Conservation (phyloP, 2,329 filamentous ascomycete genomes). For the Monosporascus sp. region DNA sequence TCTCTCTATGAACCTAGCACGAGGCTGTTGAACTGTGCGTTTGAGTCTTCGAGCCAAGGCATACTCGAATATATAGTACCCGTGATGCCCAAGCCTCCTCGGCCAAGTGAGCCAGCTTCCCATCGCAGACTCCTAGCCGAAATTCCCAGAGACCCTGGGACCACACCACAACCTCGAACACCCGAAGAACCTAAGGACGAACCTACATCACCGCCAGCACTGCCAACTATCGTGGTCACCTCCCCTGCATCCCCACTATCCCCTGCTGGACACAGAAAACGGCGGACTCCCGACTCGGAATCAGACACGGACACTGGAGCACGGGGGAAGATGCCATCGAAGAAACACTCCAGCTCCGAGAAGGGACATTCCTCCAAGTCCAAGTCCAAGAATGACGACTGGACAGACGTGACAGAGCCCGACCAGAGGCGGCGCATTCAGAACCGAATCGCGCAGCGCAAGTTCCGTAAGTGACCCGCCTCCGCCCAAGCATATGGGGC, state of each 20-base stretch:
- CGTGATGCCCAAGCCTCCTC: not conserved
- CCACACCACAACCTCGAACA: not conserved
- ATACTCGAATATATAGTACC: not conserved
- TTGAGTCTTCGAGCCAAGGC: not conserved
- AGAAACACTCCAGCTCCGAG: slow-evolving; percentile 27
- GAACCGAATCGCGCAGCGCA: slow-evolving; percentile 70
- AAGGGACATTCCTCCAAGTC: slow-evolving; percentile 31
- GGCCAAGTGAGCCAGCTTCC: not conserved
- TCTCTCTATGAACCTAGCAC: not conserved
- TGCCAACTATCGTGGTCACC: not conserved
- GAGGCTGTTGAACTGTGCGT: not conserved
- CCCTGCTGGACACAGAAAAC: not conserved
- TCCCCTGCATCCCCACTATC: not conserved
- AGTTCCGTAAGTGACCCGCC: slow-evolving; percentile 55
- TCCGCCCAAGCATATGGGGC: not conserved
- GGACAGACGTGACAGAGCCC: slow-evolving; percentile 64
- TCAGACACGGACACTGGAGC: slow-evolving; percentile 8
- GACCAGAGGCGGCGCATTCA: slow-evolving; percentile 69
- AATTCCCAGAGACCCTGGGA: not conserved
- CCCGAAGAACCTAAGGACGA: not conserved
- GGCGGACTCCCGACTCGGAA: not conserved
- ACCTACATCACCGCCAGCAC: not conserved
- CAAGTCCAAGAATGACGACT: slow-evolving; percentile 51
- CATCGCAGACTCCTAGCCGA: not conserved
- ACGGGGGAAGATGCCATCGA: slow-evolving; percentile 22